Evolutionary conservation across 2,329 filamentous ascomycete species (phyloP), one percentile per base, ranked within the genome.

Genomic region (Ophiosphaerella narmari): DNA sequence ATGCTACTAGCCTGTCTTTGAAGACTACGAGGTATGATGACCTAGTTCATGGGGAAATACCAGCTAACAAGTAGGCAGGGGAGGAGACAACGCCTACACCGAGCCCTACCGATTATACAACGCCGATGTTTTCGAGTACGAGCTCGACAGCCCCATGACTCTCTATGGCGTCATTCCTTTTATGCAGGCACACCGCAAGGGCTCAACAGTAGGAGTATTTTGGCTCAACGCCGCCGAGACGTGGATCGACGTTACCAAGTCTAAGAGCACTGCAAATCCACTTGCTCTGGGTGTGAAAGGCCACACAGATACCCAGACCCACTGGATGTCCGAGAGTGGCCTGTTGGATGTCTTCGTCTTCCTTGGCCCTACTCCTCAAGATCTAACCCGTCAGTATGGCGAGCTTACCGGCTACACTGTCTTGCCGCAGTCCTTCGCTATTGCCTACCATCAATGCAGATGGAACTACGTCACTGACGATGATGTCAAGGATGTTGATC

Each of bases 391-490:
- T 64, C 85, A 83, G 26, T 99, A 96, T 71, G 86, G 87, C 55
- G 90, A 96, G 71, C 84, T 99, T 39, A 99, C 94, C 7, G 94
- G 94, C 23, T 93, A 87, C 66, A 94, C 91, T 26, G 87, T 92
- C 52, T 84, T 99, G 74, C 94, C 94, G 1, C 91, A 96, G 66
- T 88, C 94, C 57, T 97, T 97, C 65, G 83, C 93, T 2, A 86
- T 99, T 60, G 94, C 85, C 11, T 97, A 97, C 74, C 94, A 99
- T 69, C 94, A 99, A 74, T 97, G 94, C 73, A 89, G 94, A 63
- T 99, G 94, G 94, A 99, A 99, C 77, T 99, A 99, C 71, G 87
- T 97, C 48, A 95, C 91, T 1, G 93, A 97, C 65, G 91, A 97
- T 58, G 94, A 99, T 74, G 92, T 99, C 50, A 95, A 90, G 73